Percentiles rank a stretch among this genome's conserved stretches.
Evolutionary conservation across 2,329 filamentous ascomycete species (phyloP).

Genomic region (Thyridium curvatum): DNA sequence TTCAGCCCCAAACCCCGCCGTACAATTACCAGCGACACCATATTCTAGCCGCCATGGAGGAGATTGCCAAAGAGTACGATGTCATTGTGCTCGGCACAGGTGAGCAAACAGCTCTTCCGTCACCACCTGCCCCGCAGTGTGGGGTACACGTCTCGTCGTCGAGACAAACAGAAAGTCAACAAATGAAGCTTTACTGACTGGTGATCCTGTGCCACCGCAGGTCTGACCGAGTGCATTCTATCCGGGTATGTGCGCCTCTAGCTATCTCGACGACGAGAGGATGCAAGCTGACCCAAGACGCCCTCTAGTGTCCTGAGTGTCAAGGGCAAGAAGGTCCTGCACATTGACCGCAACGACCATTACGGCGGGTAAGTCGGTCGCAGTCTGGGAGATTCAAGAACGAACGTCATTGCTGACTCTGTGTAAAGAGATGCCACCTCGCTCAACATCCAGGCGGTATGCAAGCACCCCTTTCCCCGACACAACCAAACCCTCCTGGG

Average conservation of each 20-base stretch:
- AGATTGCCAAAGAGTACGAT: conserved; percentile 98
- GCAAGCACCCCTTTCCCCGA: conserved; percentile 14
- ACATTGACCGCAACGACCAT: conserved; percentile 98
- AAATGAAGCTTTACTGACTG: conserved; percentile 9
- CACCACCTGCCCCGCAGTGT: conserved; percentile 15
- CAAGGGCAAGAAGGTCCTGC: conserved; percentile 97
- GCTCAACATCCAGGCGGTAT: conserved; percentile 89
- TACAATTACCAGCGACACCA: no score
- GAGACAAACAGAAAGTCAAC: no score
- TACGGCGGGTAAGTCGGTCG: conserved; percentile 75
- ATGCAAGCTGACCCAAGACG: neutral
- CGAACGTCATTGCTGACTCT: no score
- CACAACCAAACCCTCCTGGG: neutral
- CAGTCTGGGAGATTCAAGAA: no score
- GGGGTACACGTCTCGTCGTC: conserved; percentile 8
- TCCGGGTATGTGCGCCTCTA: no score
- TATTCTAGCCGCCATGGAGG: conserved; percentile 66
- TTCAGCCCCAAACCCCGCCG: conserved; percentile 3
- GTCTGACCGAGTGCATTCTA: conserved; percentile 97
- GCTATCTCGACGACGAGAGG: no score
- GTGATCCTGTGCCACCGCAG: conserved; percentile 38
- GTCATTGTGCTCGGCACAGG: conserved; percentile 97
- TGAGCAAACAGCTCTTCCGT: conserved; percentile 35
- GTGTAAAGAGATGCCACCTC: conserved; percentile 78
- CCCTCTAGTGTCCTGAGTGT: conserved; percentile 78